Conservation (phyloP, 257 asterid genomes). For the Fraxinus cuspidata region DNA sequence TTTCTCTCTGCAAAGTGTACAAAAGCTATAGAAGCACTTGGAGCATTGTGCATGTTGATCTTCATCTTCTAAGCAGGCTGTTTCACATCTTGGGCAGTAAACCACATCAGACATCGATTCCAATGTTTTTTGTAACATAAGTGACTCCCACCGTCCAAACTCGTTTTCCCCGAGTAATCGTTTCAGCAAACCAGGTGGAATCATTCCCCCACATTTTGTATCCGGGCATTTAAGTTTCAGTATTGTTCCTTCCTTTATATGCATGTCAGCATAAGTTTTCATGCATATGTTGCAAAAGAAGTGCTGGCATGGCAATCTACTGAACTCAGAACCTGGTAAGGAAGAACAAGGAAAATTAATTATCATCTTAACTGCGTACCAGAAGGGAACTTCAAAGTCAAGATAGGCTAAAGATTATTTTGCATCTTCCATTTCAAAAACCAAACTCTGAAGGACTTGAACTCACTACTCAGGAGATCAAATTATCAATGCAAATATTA, state of each 20-base stretch:
- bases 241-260: conserved; percentile 77
- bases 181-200: conserved; percentile 81
- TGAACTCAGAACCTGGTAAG: conserved; percentile 72
- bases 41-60: conserved; percentile 83
- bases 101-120: conserved; percentile 86
- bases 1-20: conserved; percentile 73
- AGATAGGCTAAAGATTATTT: neutral
- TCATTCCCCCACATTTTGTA: conserved; percentile 81
- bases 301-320: conserved; percentile 78
- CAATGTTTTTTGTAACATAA: conserved; percentile 69
- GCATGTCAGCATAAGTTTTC: conserved; percentile 70
- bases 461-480: neutral
- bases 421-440: neutral
- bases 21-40: conserved; percentile 82
- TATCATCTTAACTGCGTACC: neutral
- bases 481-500: too few relatives aligned
- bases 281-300: conserved; percentile 77
- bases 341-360: conserved; percentile 15
- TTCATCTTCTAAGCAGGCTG: conserved; percentile 80
- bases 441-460: conserved; percentile 1
- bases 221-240: conserved; percentile 74
- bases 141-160: conserved; percentile 78
- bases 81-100: conserved; percentile 95
- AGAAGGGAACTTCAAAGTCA: conserved; percentile 10
- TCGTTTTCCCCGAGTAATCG: conserved; percentile 68